Evolutionary conservation across 371 early-diverging fungal species (phyloP).

Genomic region (Fennellomyces sp.): DNA sequence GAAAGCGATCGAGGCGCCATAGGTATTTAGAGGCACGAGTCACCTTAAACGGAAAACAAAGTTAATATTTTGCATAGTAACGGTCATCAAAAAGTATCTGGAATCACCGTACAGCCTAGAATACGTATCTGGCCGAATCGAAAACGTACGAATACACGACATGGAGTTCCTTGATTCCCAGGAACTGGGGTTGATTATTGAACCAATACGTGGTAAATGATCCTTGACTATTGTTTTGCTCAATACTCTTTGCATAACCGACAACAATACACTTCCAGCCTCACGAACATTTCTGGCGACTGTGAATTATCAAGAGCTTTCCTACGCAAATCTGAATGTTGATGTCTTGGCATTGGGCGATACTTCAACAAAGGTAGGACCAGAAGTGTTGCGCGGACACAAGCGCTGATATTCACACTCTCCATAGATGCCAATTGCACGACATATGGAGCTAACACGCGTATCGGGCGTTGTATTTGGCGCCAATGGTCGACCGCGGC

Average conservation of each 20-base stretch:
- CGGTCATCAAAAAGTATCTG: background rate
- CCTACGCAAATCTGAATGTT: background rate
- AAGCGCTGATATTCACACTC: background rate
- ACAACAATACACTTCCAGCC: too few species aligned
- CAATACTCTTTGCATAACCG: too few species aligned
- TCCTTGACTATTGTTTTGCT: too few species aligned
- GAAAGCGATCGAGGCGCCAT: background rate
- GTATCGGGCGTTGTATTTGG: background rate
- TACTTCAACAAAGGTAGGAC: background rate
- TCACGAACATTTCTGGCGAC: background rate
- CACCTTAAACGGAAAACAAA: background rate
- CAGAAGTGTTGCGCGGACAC: background rate
- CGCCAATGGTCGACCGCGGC: conserved; percentile 2
- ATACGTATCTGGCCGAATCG: background rate
- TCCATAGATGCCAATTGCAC: background rate
- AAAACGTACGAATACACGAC: background rate
- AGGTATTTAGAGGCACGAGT: background rate
- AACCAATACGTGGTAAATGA: background rate
- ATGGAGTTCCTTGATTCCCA: conserved; percentile 4
- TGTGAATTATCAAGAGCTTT: background rate
- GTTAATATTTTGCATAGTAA: background rate
- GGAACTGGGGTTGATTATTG: conserved; percentile 2
- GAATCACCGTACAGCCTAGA: background rate
- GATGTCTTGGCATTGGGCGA: background rate
- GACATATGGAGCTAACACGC: conserved; percentile 1